Base-by-base conservation (phyloP, 2,329 filamentous ascomycete species). In the Scedosporium aurantiacum region DNA sequence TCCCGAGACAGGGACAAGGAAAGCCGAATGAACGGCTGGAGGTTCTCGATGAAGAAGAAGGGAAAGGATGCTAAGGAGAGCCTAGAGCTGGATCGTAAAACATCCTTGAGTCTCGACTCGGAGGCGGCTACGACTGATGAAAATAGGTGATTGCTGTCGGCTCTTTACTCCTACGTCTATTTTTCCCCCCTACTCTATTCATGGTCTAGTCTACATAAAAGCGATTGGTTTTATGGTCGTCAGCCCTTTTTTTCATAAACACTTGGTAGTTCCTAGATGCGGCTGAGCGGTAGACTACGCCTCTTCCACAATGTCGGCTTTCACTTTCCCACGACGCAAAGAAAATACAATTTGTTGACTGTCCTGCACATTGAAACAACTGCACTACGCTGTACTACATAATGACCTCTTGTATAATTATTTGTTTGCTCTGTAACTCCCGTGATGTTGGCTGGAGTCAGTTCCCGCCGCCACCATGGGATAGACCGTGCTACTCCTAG, bases 41-140 rank as follows among this genome's bases (percentile, higher is more conserved):
- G 81, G 65, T 83, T 83, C 69, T 78, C 80, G 52, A 82, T 82
- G 68, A 84, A 82, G 72, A 84, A 84, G 74, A 83, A 82, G 70
- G 79, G 77, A 64, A 82, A 78, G 66, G 80, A 82, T 54, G 63
- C 66, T n/a, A 82, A 80, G 73, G 81, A 83, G 66, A 82, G 79
- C 65, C 66, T 80, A 64, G 82, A 85, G 55, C 68, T 80, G 27
- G 82, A 84, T 45, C 61, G 63, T 37, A 60, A 62, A 27, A 41
- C n/a, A 47, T 37, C 47, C 5, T 40, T 58, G 55, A 43, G 50
- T 47, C 27, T n/a, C 21, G 62, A 63, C 27, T 69, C 74, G 61
- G 71, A 74, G 18, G 68, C 70, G 6, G 65, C 65, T n/a, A 63
- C 59, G 18, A 60, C 60, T 21, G 62, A 62, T 23, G 62, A 61